Evolutionary conservation across 345 rosid genomes (phyloP), one percentile per base, ranked within the genome.

Genomic region (Ceriops tagal): DNA sequence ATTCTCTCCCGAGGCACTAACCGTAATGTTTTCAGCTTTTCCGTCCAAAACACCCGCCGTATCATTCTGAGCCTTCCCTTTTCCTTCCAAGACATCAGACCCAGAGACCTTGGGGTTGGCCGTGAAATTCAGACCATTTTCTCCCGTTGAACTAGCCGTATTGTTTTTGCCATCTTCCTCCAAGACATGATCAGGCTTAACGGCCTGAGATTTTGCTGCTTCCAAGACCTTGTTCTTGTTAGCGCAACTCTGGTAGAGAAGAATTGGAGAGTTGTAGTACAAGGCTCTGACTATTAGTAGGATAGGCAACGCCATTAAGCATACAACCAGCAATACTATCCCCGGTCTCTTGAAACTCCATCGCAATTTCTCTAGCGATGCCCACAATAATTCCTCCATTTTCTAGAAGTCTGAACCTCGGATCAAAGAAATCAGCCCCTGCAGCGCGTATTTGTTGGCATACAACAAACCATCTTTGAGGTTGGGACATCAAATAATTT

Each of bases 291-390:
- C 39, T 27, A 35, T 52, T 19, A 72, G 16, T 24, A 65, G 37
- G 53, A 59, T 58, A 24, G 75, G 61, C 70, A 72, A 65, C 51
- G 31, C 70, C 18, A 72, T 65, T 28, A 72, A 34, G 31, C 27
- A 58, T 59, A 60, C 22, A 8, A 65, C 70, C 24, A 65, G 34
- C 11, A 72, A 51, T 35, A 66, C 20, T 34, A 24, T 59, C 7
- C 34, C 52, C 30, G 52, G 51, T 26, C 70, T 60, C 63, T 65
- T 72, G 65, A 27, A 65, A 19, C 53, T 31, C 15, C 49, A n/a
- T 43, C 53, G 24, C 53, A 66, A 27, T 11, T 27, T 65, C 20
- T 59, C 71, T 24, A 27, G 35, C 20, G 37, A 9, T 16, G 35
- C 55, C 66, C 35, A 19, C 34, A 51, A 31, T 34, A 66, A 52